Base-by-base conservation (phyloP, 129 eudicot genomes). In the Rutidosis leptorrhynchoides region DNA sequence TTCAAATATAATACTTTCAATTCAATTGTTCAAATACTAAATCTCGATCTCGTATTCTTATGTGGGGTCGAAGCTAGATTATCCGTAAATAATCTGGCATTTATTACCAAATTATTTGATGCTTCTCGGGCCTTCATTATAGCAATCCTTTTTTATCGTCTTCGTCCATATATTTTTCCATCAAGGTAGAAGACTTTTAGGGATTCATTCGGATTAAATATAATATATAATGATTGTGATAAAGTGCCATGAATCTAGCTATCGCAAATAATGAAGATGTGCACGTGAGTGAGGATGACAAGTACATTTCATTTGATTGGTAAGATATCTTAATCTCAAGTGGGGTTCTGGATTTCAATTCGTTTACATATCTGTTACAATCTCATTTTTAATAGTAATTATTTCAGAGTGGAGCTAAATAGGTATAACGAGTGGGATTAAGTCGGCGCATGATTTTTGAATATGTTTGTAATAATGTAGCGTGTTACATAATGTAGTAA, bases 201-300 rank as follows among this genome's bases (percentile, higher is more conserved):
- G 20, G 21, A 42, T 42, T 42, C 49, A 11, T 42, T 16, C n/a
- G 49, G 4, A 42, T 42, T 42, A 42, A 42, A 11, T 10, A 10
- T 42, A 2, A 2, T 10, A 42, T 14, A 40, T 7, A 10, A 42
- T 45, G 52, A 45, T 43, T n/a, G 29, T 17, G 40, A 29, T 27
- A 23, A 61, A 61, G 10, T 33, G 74, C 40, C 65, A 40, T 43
- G 58, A 70, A 28, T 60, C 32, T 16, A 27, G 9, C 58, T 14
- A 45, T 49, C 67, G 7, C 46, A 45, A 21, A 15, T 71, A 60
- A 71, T 30, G 61, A 71, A 70, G 75, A 43, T 43, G 58, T 59
- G 46, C 67, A 59, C 75, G 75, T 70, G 75, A 49, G 52, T 21
- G 72, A 70, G 59, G 16, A 58, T 26, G 75, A 70, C 75, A 54